phyloP scores from a whole-genome alignment of 441 rosid species.

The Oxalis stricta region DNA sequence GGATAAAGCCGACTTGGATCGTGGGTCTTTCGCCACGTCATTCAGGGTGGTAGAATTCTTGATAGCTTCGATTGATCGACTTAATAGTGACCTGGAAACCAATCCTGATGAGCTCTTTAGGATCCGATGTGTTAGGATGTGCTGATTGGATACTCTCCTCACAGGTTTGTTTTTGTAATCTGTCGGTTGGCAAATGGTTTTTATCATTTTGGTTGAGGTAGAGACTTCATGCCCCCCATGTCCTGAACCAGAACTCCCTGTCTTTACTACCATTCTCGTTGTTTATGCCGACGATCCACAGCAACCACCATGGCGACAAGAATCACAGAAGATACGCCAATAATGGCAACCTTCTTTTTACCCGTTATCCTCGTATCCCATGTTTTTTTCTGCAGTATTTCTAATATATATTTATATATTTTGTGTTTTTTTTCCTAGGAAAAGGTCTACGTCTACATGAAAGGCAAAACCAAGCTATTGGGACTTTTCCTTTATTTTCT shows the following conservation, averaged over 20 bases:
- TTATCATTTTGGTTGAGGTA: constrained; percentile 29
- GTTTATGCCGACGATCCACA: constrained; percentile 21
- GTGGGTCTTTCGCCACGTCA: constrained; percentile 31
- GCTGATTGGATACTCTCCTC: constrained; percentile 21
- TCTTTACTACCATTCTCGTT: not conserved
- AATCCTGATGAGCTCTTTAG: constrained; percentile 43
- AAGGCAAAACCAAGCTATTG: constrained; percentile 4
- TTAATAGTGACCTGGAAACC: constrained; percentile 35
- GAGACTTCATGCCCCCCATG: constrained; percentile 9
- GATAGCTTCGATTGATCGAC: constrained; percentile 23
- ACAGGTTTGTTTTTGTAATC: constrained; percentile 48
- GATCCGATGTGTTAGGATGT: constrained; percentile 28
- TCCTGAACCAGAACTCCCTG: not conserved
- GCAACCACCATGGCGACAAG: constrained; percentile 62
- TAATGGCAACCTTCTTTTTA: constrained; percentile 30
- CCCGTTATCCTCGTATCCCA: not conserved
- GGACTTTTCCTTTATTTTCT: not conserved
- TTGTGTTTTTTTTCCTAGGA: too few relatives aligned
- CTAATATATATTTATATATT: too few relatives aligned
- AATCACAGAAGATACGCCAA: constrained; percentile 33
- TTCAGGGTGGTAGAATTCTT: constrained; percentile 27
- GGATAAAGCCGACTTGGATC: constrained; percentile 33
- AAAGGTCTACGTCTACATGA: too few relatives aligned
- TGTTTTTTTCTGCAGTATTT: too few relatives aligned
- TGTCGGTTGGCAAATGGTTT: constrained; percentile 54